Evolutionary conservation across 257 asterid species (phyloP), one percentile per base, ranked within the genome.

Genomic region (Penstemon newberryi): DNA sequence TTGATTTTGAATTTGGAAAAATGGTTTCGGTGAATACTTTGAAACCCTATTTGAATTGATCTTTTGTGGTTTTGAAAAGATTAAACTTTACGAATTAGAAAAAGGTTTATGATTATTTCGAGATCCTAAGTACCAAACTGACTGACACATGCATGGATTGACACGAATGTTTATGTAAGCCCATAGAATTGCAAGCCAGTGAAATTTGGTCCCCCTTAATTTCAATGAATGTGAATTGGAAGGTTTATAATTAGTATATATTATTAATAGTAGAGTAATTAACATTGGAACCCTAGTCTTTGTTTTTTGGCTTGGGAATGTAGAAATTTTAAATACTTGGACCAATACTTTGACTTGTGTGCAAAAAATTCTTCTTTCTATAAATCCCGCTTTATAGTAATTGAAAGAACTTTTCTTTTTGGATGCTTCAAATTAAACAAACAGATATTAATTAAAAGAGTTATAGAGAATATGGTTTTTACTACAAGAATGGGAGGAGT

Each of bases 331-430:
- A 58, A 73, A 62, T 80, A 53, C 25, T 77, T 79, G 77, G 66
- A 72, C 80, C 83, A 74, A 53, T 77, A 67, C 85, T 79, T 86
- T 81, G 93, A 86, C 86, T 81, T 73, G 49, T 66, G 76, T 73
- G 79, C 76, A 61, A 42, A 10, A 7, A 56, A 45, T 36, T 33
- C 71, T 12, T 63, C 60, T 58, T 61, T 79, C 80, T 84, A 84
- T 81, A 84, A 66, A 62, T 69, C 77, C 83, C 69, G 45, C 64
- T 46, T 60, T 60, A 8, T 61, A 59, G 56, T 0, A 25, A 25
- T 69, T 60, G 10, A 62, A 56, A 39, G n/a, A 42, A 57, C 65
- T 64, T 78, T 56, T 61, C 84, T 77, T 78, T 79, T 68, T 74
- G 63, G 77, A 57, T 75, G 58, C 62, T 74, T 67, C 71, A 79